Percentiles rank a stretch among this genome's conserved stretches.
Evolutionary conservation across 106 monocot species (phyloP).

Genomic region (Dendrobium officinale): DNA sequence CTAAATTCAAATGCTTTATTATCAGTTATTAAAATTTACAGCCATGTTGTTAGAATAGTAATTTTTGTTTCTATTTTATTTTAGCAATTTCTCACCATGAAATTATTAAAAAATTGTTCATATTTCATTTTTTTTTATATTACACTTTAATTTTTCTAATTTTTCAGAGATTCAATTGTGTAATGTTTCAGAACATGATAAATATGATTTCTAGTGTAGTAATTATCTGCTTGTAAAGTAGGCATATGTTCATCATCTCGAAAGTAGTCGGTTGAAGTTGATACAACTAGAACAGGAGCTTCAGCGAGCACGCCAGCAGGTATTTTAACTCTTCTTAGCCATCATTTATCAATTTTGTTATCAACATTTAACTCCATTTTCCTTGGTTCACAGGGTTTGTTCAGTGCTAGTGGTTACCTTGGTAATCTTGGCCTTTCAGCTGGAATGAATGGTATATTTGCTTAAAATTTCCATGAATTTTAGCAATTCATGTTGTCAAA

Average conservation of each 20-base stretch:
- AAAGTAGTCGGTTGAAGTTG: constrained; percentile 63
- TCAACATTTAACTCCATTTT: neutral
- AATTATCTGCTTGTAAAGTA: constrained; percentile 11
- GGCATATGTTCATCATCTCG: constrained; percentile 86
- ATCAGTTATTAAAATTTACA: neutral
- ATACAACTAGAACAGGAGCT: constrained; percentile 82
- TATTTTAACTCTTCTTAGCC: constrained; percentile 5
- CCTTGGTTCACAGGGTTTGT: constrained; percentile 35
- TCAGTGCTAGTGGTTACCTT: constrained; percentile 32
- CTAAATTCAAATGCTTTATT: neutral
- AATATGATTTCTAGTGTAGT: neutral
- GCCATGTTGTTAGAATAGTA: neutral
- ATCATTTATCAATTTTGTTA: neutral
- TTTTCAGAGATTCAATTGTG: neutral
- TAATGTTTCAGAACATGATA: neutral
- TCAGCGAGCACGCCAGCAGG: constrained; percentile 64
- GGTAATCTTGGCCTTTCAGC: constrained; percentile 46
- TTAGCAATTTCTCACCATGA: too few species aligned
- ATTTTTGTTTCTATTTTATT: neutral
- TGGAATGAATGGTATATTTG: constrained; percentile 41
- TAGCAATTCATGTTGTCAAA: too few species aligned
- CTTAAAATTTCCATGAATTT: neutral
- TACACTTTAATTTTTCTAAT: neutral
- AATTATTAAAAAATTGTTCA: too few species aligned
- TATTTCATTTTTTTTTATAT: too few species aligned